Percentiles rank a stretch among this genome's conserved stretches.
Conservation (phyloP, 73 alveolate genomes). For the Paramecium biaurelia region DNA sequence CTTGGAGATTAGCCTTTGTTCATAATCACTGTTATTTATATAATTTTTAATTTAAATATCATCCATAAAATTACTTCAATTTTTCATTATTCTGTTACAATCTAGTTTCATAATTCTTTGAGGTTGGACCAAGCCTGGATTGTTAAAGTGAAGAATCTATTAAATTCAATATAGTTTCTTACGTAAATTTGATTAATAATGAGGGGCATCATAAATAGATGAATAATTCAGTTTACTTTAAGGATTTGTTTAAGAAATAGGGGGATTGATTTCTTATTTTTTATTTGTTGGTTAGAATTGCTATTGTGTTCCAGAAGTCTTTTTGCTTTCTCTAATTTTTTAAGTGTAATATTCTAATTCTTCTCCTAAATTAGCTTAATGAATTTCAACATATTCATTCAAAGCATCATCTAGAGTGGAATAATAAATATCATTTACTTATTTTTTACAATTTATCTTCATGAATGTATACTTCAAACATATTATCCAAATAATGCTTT, state of each 20-base stretch:
- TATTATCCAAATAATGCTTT: background rate
- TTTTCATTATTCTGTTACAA: conserved; percentile 19
- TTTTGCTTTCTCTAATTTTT: background rate
- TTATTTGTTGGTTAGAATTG: background rate
- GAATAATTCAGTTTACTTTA: background rate
- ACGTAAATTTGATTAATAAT: background rate
- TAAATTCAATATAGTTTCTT: background rate
- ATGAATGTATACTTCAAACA: conserved; percentile 16
- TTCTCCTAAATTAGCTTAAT: conserved; percentile 9
- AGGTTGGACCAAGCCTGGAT: background rate
- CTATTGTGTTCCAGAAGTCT: background rate
- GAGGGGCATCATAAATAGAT: background rate
- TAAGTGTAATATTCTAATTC: background rate
- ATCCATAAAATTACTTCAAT: conserved; percentile 24
- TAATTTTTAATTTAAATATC: background rate
- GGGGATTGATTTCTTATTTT: background rate
- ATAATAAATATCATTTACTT: background rate
- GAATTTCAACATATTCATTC: conserved; percentile 10
- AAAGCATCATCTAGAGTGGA: background rate
- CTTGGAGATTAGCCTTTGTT: background rate
- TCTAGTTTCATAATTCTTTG: background rate
- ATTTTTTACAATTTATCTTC: conserved; percentile 21
- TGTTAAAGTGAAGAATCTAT: background rate
- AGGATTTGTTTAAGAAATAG: background rate
- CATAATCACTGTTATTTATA: background rate